Conservation (phyloP, 2,329 filamentous ascomycete genomes). For the Coniella lustricola region DNA sequence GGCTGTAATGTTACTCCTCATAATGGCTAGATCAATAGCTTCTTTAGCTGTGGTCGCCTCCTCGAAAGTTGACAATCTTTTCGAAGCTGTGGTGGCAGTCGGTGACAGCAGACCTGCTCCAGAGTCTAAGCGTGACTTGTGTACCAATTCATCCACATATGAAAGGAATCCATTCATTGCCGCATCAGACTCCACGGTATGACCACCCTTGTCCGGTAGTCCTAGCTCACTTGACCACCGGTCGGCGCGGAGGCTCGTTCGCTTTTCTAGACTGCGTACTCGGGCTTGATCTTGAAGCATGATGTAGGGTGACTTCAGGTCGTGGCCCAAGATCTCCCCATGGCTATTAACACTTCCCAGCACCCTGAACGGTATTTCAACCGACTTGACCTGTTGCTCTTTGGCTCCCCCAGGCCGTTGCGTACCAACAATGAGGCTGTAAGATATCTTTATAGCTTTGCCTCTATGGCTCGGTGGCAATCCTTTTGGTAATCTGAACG, state of each 20-base stretch:
- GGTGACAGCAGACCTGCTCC: slow-evolving; percentile 63
- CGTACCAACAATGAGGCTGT: slow-evolving; percentile 85
- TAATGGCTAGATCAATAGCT: slow-evolving; percentile 83
- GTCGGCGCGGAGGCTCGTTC: slow-evolving; percentile 15
- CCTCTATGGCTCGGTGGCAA: slow-evolving; percentile 88
- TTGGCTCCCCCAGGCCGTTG: slow-evolving; percentile 73
- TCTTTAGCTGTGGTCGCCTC: slow-evolving; percentile 65
- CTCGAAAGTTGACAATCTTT: slow-evolving; percentile 47
- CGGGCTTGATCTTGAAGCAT: slow-evolving; percentile 76
- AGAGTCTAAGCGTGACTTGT: slow-evolving; percentile 46
- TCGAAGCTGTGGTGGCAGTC: slow-evolving; percentile 51
- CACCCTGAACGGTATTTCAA: slow-evolving; percentile 87
- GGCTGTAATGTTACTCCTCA: slow-evolving; percentile 66
- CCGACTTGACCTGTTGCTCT: slow-evolving; percentile 79
- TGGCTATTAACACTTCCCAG: slow-evolving; percentile 86
- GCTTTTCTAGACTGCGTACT: slow-evolving; percentile 45
- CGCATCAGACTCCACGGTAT: slow-evolving; percentile 25
- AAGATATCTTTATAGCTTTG: slow-evolving; percentile 88
- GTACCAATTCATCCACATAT: slow-evolving; percentile 71
- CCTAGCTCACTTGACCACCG: slow-evolving; percentile 13
- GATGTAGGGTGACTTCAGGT: slow-evolving; percentile 90
- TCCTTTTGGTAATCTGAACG: slow-evolving; percentile 77
- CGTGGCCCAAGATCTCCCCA: slow-evolving; percentile 85
- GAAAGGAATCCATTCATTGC: slow-evolving; percentile 61
- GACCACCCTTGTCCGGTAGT: slow-evolving; percentile 17